A percentile compares a stretch with the other conserved stretches of the same genome.
Conservation (phyloP, 805 yeast species). For the Yamadazyma akitaensis region DNA sequence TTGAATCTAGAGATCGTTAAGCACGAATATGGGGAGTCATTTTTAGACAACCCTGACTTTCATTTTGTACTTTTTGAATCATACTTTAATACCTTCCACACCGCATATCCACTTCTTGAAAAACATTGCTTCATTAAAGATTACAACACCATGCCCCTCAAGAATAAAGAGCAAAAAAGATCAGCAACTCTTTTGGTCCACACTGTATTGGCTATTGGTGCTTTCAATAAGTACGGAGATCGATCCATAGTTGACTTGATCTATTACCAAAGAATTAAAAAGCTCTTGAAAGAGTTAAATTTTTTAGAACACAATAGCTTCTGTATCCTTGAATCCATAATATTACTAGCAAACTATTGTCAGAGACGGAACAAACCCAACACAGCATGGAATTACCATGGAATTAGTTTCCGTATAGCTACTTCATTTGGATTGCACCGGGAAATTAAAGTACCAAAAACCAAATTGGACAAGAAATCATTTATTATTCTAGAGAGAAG, state of each 20-base stretch:
- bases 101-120: slow-evolving; percentile 20
- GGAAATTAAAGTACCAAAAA: slow-evolving; percentile 29
- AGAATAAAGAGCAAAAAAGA: slow-evolving; percentile 23
- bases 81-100: slow-evolving; percentile 49
- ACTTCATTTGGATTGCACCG: slow-evolving; percentile 60
- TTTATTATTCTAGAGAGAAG: slow-evolving; percentile 43
- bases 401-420: slow-evolving; percentile 65
- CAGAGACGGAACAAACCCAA: slow-evolving; percentile 65
- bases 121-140: slow-evolving; percentile 35
- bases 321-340: slow-evolving; percentile 45
- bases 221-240: slow-evolving; percentile 63
- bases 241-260: slow-evolving; percentile 40
- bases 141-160: slow-evolving; percentile 36
- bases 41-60: slow-evolving; percentile 6
- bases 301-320: slow-evolving; percentile 61
- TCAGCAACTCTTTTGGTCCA: slow-evolving; percentile 52
- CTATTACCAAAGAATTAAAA: slow-evolving; percentile 55
- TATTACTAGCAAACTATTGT: slow-evolving; percentile 50
- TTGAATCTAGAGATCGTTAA: slow-evolving; percentile 1
- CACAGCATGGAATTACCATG: slow-evolving; percentile 66
- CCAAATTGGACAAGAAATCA: slow-evolving; percentile 1
- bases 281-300: slow-evolving; percentile 33
- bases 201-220: slow-evolving; percentile 63
- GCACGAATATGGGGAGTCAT: slow-evolving; percentile 6
- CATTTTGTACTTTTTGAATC: slow-evolving; percentile 26